Conservation (phyloP, 2,329 filamentous ascomycete genomes). For the Bimuria novae-zelandiae region DNA sequence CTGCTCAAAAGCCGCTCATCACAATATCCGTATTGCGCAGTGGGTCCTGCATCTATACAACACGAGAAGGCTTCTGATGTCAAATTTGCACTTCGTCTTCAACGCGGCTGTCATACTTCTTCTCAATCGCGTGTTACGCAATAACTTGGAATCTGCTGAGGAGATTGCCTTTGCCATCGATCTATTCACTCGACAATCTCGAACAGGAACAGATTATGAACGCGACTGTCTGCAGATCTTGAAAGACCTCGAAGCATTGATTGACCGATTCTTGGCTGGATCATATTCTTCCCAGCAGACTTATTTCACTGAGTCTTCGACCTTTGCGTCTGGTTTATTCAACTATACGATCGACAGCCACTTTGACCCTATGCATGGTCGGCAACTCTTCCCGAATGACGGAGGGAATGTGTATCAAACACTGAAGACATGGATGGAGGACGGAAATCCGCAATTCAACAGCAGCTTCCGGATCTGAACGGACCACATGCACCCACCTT, state of each 20-base stretch:
- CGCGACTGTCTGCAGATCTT: slow-evolving; percentile 30
- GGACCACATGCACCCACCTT: too few relatives aligned
- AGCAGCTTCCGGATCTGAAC: slow-evolving; percentile 22
- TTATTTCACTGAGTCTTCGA: slow-evolving; percentile 5
- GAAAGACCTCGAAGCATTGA: slow-evolving; percentile 27
- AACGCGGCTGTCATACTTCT: slow-evolving; percentile 33
- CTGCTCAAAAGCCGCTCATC: slow-evolving; percentile 25
- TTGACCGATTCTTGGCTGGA: slow-evolving; percentile 22
- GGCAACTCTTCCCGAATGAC: slow-evolving; percentile 1
- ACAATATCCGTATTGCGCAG: slow-evolving; percentile 26
- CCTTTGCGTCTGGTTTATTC: background rate
- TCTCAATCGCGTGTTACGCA: slow-evolving; percentile 24
- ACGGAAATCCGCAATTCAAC: slow-evolving; percentile 19
- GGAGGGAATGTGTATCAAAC: slow-evolving; percentile 17
- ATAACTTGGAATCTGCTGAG: background rate
- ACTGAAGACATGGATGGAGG: slow-evolving; percentile 23
- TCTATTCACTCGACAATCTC: slow-evolving; percentile 28
- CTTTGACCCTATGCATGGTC: slow-evolving; percentile 2
- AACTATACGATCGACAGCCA: background rate
- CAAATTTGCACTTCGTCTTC: slow-evolving; percentile 33
- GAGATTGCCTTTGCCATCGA: slow-evolving; percentile 29
- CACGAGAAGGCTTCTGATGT: slow-evolving; percentile 24
- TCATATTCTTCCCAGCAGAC: background rate
- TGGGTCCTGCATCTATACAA: slow-evolving; percentile 11
- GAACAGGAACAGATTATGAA: slow-evolving; percentile 29